phyloP scores from a whole-genome alignment of 352 stramenopile genomes.

The Phytophthora constricta region DNA sequence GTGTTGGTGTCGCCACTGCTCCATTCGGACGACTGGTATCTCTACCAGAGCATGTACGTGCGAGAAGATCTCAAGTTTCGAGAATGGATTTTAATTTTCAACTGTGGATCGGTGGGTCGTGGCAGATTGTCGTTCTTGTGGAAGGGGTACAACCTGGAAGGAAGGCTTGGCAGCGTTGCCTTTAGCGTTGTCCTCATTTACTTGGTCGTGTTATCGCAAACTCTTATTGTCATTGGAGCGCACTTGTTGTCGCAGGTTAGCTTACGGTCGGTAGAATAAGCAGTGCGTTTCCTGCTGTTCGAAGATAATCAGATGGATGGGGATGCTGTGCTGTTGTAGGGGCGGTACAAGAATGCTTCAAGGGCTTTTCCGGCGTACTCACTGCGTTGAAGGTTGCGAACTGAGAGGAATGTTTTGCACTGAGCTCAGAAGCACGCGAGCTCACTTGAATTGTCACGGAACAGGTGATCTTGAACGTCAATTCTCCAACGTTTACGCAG shows the following conservation, averaged over 20 bases:
- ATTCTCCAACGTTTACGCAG: slow-evolving; percentile 63
- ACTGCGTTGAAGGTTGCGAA: slow-evolving; percentile 76
- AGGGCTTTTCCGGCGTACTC: slow-evolving; percentile 82
- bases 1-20: slow-evolving; percentile 82
- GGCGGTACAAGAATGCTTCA: slow-evolving; percentile 65
- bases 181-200: slow-evolving; percentile 55
- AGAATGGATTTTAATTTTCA: slow-evolving; percentile 3
- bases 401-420: background rate
- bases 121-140: slow-evolving; percentile 83
- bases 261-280: slow-evolving; percentile 43
- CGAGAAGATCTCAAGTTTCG: background rate
- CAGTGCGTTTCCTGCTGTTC: no score
- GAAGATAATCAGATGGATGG: background rate
- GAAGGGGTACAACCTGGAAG: slow-evolving; percentile 88
- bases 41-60: slow-evolving; percentile 92
- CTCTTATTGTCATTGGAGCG: slow-evolving; percentile 55
- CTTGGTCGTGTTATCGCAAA: slow-evolving; percentile 72
- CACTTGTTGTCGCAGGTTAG: slow-evolving; percentile 32
- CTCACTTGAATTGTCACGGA: slow-evolving; percentile 20
- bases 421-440: no score
- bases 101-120: background rate
- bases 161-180: slow-evolving; percentile 56
- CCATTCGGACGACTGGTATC: slow-evolving; percentile 88
- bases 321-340: slow-evolving; percentile 24
- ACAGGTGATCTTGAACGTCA: slow-evolving; percentile 84